Conservation (phyloP, 1,139 yeast species). For the Taphrina betulina region DNA sequence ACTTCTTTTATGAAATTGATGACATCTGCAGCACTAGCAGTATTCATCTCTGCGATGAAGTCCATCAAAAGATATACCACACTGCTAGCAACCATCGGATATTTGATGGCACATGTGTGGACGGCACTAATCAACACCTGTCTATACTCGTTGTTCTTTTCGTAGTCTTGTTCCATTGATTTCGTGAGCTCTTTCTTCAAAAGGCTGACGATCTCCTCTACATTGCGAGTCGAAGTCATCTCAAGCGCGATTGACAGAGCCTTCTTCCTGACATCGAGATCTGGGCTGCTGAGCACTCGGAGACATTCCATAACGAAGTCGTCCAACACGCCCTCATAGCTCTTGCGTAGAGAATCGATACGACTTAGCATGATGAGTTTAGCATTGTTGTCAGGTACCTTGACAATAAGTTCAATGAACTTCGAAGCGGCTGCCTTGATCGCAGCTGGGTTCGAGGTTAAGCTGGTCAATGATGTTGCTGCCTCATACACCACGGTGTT, state of each 20-base stretch:
- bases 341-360: constrained; percentile 69
- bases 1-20: constrained; percentile 88
- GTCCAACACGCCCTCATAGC: constrained; percentile 80
- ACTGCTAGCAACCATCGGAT: constrained; percentile 85
- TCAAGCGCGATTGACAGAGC: constrained; percentile 80
- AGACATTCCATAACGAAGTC: constrained; percentile 83
- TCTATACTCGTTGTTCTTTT: constrained; percentile 70
- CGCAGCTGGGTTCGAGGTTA: constrained; percentile 67
- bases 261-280: constrained; percentile 83
- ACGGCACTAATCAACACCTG: constrained; percentile 84
- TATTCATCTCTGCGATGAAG: constrained; percentile 77
- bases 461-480: constrained; percentile 74
- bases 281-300: constrained; percentile 81
- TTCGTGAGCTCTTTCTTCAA: constrained; percentile 86
- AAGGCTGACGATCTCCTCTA: constrained; percentile 87
- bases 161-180: constrained; percentile 58
- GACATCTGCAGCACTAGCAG: constrained; percentile 85
- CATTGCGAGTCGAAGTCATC: constrained; percentile 81
- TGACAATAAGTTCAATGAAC: constrained; percentile 82
- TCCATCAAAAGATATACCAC: constrained; percentile 88
- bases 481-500: constrained; percentile 89
- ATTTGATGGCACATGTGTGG: constrained; percentile 82
- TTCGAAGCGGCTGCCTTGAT: constrained; percentile 76
- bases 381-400: constrained; percentile 90
- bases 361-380: constrained; percentile 88